Evolutionary conservation across 208 protist species (phyloP), one percentile per base, ranked within the genome.

Genomic region (Vickermania ingenoplastis): DNA sequence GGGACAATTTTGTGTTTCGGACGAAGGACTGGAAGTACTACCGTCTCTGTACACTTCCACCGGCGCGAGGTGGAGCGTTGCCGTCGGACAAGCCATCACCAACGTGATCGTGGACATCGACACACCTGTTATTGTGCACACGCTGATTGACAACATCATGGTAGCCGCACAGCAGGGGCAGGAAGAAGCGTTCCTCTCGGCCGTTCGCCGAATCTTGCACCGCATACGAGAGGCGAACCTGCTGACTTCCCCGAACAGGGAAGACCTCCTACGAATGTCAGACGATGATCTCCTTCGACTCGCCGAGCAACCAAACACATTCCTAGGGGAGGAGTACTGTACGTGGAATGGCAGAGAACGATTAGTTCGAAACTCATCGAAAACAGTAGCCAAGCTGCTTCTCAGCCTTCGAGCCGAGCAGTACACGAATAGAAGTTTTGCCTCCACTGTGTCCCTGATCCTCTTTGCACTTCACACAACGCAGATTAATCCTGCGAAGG

Each of bases 261-360:
- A 66, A 45, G 17, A 3, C 13, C 31, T 67, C 14, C 23, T 27
- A 5, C n/a, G 1, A 24, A 55, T 61, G 55, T 23, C 13, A 4
- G 67, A 67, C 31, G 51, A 25, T 25, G 24, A 48, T 11, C 26
- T 61, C 11, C 23, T 61, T 2, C 13, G 4, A 27, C 7, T 53
- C 22, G 61, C 55, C n/a, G 5, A 14, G 1, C 17, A 53, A 11
- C 23, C 29, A 0, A 27, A 31, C 24, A 41, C 21, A 1, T 63
- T 67, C 41, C 41, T 72, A n/a, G 65, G 65, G 14, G 36, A 72
- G 48, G 65, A 71, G 59, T 71, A 65, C 27, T 54, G 7, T 21
- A 22, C 13, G 31, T 72, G 31, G 66, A 49, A 21, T 14, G 61
- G 36, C 17, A 21, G n/a, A 2, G 31, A 67, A 26, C 62, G 67